Conservation (phyloP, 208 protist genomes). For the Wallacemonas collosoma region DNA sequence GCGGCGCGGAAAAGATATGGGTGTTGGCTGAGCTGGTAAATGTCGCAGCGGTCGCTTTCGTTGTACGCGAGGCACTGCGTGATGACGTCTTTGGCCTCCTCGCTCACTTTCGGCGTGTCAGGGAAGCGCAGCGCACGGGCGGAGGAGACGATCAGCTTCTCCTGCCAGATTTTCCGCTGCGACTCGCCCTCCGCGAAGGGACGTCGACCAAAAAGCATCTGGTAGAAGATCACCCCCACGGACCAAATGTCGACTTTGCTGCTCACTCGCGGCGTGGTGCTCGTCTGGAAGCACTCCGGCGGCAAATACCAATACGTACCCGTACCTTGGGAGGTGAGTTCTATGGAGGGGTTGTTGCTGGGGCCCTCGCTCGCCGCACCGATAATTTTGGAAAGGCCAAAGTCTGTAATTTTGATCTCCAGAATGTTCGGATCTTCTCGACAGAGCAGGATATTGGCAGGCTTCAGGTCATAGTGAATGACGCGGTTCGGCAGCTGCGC, state of each 20-base stretch:
- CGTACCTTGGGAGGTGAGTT: conserved; percentile 95
- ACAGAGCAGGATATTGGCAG: conserved; percentile 74
- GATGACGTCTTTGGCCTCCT: conserved; percentile 83
- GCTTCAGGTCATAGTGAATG: conserved; percentile 85
- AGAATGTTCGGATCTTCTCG: conserved; percentile 58
- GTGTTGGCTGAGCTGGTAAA: conserved; percentile 71
- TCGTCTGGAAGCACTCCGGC: conserved; percentile 94
- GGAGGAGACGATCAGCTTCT: conserved; percentile 74
- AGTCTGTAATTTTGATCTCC: conserved; percentile 97
- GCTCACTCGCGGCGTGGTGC: conserved; percentile 75
- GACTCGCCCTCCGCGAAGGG: conserved; percentile 95
- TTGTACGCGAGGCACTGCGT: conserved; percentile 69
- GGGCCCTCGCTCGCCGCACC: conserved; percentile 43
- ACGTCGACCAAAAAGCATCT: conserved; percentile 94
- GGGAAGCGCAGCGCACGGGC: conserved; percentile 68
- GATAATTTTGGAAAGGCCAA: conserved; percentile 97
- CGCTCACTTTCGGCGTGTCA: conserved; percentile 66
- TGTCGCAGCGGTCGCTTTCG: conserved; percentile 71
- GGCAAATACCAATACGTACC: conserved; percentile 98
- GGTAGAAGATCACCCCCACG: conserved; percentile 95
- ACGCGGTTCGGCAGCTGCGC: conserved; percentile 75
- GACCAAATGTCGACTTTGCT: conserved; percentile 95
- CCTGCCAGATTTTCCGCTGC: conserved; percentile 86
- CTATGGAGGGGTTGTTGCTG: conserved; percentile 84
- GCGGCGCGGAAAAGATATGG: conserved; percentile 59